A percentile compares a stretch with the other conserved stretches of the same genome.
phyloP scores from a whole-genome alignment of 1,284 basidiomycete genomes.

The Anthracocystis walkeri region DNA sequence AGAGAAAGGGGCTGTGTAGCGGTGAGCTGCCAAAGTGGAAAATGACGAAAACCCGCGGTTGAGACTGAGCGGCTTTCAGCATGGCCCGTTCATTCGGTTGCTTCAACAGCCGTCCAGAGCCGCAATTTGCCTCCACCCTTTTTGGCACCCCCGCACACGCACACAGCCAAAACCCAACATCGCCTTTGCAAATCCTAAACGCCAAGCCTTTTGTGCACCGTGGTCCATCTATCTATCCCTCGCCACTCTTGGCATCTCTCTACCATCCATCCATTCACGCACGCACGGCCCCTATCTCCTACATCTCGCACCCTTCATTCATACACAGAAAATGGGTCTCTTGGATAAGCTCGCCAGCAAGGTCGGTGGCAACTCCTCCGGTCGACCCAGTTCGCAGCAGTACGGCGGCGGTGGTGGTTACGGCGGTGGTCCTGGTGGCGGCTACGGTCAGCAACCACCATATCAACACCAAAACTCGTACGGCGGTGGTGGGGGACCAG shows the following conservation, averaged over 20 bases:
- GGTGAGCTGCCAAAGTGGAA: not conserved
- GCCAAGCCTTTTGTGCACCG: constrained; percentile 13
- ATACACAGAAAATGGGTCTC: constrained; percentile 48
- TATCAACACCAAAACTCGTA: constrained; percentile 32
- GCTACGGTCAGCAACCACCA: constrained; percentile 33
- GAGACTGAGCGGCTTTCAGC: too few relatives aligned
- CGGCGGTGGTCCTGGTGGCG: constrained; percentile 19
- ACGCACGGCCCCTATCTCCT: not conserved
- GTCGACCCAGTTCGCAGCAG: constrained; percentile 39
- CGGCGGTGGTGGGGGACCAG: constrained; percentile 15
- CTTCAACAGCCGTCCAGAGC: too few relatives aligned
- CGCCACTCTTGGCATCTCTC: constrained; percentile 6
- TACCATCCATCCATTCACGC: constrained; percentile 2
- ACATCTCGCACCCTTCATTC: not conserved
- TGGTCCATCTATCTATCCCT: not conserved
- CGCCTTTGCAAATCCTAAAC: not conserved
- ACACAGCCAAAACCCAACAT: not conserved
- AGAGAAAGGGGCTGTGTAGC: constrained; percentile 5
- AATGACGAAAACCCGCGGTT: not conserved
- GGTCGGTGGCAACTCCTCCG: constrained; percentile 29
- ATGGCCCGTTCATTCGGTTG: too few relatives aligned
- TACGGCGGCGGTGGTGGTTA: constrained; percentile 22
- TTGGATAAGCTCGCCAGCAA: constrained; percentile 62
- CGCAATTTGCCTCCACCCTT: not conserved
- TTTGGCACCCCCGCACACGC: not conserved